Base-by-base conservation (phyloP, 1,139 yeast species). In the Meyerozyma sp. region DNA sequence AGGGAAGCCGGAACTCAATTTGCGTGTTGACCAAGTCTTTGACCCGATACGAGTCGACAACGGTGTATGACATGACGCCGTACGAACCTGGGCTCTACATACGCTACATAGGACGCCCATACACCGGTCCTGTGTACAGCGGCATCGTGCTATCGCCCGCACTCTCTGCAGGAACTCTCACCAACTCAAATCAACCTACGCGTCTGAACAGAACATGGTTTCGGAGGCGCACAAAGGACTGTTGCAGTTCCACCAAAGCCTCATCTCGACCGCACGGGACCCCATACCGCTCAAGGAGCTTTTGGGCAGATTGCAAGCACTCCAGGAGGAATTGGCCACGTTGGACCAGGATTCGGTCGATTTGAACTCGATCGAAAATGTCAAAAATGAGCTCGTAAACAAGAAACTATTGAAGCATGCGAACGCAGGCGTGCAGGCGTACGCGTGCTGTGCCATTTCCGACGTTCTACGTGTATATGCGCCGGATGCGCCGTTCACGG, bases 401-500 rank as follows among this genome's bases (percentile, higher is more conserved):
- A 74, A 74, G 46, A 84, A 82, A 53, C 64, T 88, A 18, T 51
- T 86, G 8, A 70, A 66, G 35, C 84, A 84, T 55, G 68, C 79
- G 42, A 89, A 88, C 55, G 52, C 63, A 3, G 95, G 95, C 3
- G 82, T 90, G 3, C 85, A 82, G 51, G 82, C 91, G 0, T 79
- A 73, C 47, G 76, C 77, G 2, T 82, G 94, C 14, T 84, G 95
- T 56, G 82, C 94, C 49, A 53, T 90, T 9, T 75, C 91, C 3
- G 96, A 90, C 59, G 69, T 91, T 11, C 63, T 91, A 37, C 73
- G 96, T 47, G 63, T 90, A 9, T 84, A 75, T 58, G 97, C 96
- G 0, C 97, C 97, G 0, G 88, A 90, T 61, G 96, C 97, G 5
- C 97, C 98, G 6, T 90, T 77, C 61, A 80, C 87, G 2, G 81